Evolutionary conservation across 2,329 filamentous ascomycete species (phyloP).

Genomic region (Ilyonectria sp.): DNA sequence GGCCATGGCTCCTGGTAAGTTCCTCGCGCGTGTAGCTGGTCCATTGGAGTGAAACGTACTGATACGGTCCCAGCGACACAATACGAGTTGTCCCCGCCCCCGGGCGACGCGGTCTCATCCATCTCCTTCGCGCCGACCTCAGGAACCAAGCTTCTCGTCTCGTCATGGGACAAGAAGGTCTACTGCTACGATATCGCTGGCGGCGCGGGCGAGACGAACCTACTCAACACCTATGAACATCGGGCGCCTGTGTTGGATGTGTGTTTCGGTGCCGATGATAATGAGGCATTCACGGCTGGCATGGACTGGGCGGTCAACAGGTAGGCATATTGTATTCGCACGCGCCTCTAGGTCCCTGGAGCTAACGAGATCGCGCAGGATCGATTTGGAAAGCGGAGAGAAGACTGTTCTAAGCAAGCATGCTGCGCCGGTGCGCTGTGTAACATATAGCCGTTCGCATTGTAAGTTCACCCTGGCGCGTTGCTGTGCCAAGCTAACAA

Average conservation of each 20-base stretch:
- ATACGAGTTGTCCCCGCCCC: slow-evolving; percentile 86
- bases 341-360: slow-evolving; percentile 15
- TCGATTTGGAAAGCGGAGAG: slow-evolving; percentile 81
- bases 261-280: slow-evolving; percentile 87
- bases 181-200: slow-evolving; percentile 87
- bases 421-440: slow-evolving; percentile 82
- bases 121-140: slow-evolving; percentile 86
- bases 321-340: slow-evolving; percentile 57
- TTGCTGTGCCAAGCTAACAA: slow-evolving; percentile 33
- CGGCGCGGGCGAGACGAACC: slow-evolving; percentile 66
- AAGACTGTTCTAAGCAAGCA: slow-evolving; percentile 86
- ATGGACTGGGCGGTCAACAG: slow-evolving; percentile 89
- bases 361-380: slow-evolving; percentile 51
- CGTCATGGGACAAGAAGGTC: slow-evolving; percentile 94
- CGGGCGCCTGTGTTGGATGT: slow-evolving; percentile 90
- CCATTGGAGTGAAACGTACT: slow-evolving; percentile 23
- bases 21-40: not conserved
- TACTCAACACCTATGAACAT: slow-evolving; percentile 83
- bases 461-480: slow-evolving; percentile 59
- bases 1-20: slow-evolving; percentile 61
- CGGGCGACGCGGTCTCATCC: slow-evolving; percentile 88
- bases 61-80: slow-evolving; percentile 70
- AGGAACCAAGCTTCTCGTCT: slow-evolving; percentile 85
- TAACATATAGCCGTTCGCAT: slow-evolving; percentile 85
- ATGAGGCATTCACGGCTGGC: slow-evolving; percentile 88